Evolutionary conservation across 139 green algal genomes (phyloP).

Genomic region (Closterium sp.): DNA sequence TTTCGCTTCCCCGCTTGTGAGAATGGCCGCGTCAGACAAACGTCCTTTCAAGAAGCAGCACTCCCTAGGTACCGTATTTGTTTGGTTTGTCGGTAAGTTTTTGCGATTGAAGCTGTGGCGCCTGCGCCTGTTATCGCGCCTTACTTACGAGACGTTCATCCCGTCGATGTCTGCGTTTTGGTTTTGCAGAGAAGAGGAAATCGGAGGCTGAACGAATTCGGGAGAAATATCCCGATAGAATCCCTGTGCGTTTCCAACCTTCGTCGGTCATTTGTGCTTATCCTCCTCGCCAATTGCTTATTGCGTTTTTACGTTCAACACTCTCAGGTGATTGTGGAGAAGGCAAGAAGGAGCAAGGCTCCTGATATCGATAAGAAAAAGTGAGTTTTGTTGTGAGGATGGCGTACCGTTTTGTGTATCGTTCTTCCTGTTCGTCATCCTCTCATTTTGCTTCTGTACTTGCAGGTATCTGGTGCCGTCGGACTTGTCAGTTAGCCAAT

Average conservation of each 20-base stretch:
- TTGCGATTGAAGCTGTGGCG: neutral
- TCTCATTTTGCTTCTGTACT: neutral
- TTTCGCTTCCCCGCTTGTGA: conserved; percentile 18
- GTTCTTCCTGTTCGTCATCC: neutral
- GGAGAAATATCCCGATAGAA: conserved; percentile 95
- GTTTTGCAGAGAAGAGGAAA: conserved; percentile 86
- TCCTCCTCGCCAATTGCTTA: neutral
- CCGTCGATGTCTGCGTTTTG: neutral
- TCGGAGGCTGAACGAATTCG: conserved; percentile 89
- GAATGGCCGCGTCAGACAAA: neutral
- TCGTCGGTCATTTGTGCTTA: neutral
- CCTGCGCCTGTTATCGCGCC: neutral
- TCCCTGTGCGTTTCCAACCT: conserved; percentile 69
- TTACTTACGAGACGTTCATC: neutral
- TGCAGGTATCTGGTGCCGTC: conserved; percentile 94
- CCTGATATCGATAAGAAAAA: conserved; percentile 99
- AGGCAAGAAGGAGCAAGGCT: conserved; percentile 90
- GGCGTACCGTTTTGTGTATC: neutral
- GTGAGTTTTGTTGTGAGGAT: conserved; percentile 59
- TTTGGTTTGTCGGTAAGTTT: neutral
- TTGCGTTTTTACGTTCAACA: neutral
- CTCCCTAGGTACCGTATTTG: neutral
- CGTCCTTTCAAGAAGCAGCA: neutral
- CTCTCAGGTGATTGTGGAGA: conserved; percentile 97
- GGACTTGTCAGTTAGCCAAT: conserved; percentile 97